Conservation (phyloP, 2,329 filamentous ascomycete genomes). For the Didymella keratinophila region DNA sequence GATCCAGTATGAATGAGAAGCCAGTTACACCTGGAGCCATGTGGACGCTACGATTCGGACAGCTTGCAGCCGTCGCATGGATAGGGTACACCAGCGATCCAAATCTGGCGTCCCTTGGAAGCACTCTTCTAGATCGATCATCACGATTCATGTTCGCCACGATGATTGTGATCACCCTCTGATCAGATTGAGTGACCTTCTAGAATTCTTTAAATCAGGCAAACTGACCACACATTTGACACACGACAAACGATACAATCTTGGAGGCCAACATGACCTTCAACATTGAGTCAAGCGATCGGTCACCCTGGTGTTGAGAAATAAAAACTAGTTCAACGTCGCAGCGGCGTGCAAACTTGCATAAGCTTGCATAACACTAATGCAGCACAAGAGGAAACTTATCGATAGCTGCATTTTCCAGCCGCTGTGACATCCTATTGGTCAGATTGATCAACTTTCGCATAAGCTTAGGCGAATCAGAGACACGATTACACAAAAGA, state of each 20-base stretch:
- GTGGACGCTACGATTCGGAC: constrained; percentile 2
- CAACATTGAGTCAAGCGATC: constrained; percentile 8
- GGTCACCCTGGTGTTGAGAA: constrained; percentile 18
- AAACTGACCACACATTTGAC: background rate
- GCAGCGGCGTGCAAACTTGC: constrained; percentile 10
- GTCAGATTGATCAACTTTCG: background rate
- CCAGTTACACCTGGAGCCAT: background rate
- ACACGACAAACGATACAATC: background rate
- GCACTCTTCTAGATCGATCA: constrained; percentile 1
- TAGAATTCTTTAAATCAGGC: background rate
- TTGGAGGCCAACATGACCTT: background rate
- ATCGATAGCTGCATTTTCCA: constrained; percentile 29
- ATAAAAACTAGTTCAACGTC: constrained; percentile 22
- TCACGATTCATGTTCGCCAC: background rate
- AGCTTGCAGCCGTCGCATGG: background rate
- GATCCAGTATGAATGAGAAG: no score
- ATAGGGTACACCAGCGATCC: constrained; percentile 5
- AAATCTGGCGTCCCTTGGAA: background rate
- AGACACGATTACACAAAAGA: background rate
- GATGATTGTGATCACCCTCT: background rate
- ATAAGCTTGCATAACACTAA: constrained; percentile 26
- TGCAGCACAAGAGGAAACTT: constrained; percentile 21
- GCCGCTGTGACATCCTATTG: background rate
- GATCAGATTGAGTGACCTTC: background rate
- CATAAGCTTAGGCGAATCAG: background rate